Evolutionary conservation across 225 moss, liverwort and hornwort genomes (phyloP).

Genomic region (Thuidium tamariscinum): DNA sequence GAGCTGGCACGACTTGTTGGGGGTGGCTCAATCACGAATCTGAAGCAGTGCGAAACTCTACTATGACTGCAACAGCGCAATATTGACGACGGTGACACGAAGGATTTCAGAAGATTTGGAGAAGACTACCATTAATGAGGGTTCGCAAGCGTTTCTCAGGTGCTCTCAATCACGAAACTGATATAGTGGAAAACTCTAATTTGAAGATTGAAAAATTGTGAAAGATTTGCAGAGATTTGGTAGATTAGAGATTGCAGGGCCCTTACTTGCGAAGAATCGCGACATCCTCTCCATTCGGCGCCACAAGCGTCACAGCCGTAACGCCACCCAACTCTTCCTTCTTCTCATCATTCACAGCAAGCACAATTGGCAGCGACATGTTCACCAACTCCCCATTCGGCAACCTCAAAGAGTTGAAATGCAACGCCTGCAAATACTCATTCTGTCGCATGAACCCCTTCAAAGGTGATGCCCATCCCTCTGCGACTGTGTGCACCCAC

Average conservation of each 20-base stretch:
- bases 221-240: background rate
- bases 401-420: constrained; percentile 54
- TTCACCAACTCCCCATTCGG: constrained; percentile 49
- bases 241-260: background rate
- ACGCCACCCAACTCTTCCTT: constrained; percentile 36
- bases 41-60: background rate
- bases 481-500: constrained; percentile 84
- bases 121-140: background rate
- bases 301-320: constrained; percentile 45
- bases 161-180: background rate
- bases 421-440: constrained; percentile 75
- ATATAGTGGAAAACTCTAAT: background rate
- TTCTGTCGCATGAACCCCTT: constrained; percentile 79
- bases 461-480: constrained; percentile 87
- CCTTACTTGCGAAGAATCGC: constrained; percentile 82
- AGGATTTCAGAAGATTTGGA: background rate
- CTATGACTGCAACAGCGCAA: background rate
- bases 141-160: background rate
- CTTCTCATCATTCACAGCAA: constrained; percentile 60
- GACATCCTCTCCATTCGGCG: constrained; percentile 41
- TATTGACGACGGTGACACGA: background rate
- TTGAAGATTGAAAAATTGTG: background rate
- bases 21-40: background rate
- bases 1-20: background rate
- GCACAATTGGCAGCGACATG: constrained; percentile 87